These are phyloP conservation scores for Eucalyptus urophylla DNA, from an alignment of 345 rosid species.

Conservation along the genomic window DNA sequence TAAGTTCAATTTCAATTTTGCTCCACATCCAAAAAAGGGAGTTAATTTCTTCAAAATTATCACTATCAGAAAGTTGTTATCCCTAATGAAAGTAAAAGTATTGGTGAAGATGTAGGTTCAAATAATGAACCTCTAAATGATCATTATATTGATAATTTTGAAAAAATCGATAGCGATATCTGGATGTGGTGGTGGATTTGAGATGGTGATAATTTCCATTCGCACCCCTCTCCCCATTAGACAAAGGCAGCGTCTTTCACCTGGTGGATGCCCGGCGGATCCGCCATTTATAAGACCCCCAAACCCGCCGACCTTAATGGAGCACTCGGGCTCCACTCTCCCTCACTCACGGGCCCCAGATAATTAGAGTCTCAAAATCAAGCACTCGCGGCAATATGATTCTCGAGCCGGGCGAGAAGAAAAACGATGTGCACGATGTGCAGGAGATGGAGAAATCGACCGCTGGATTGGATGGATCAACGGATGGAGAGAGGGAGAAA, in stretches of 20 bases:
- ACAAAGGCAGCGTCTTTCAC: too few relatives aligned
- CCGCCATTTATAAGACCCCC: too few relatives aligned
- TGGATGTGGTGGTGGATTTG: background rate
- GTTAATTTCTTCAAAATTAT: background rate
- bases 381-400: too few relatives aligned
- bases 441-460: background rate
- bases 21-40: background rate
- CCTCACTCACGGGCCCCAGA: too few relatives aligned
- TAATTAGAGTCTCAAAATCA: background rate
- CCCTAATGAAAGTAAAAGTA: rapidly evolving
- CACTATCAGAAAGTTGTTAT: background rate
- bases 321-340: too few relatives aligned
- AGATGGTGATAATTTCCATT: background rate
- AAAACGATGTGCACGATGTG: too few relatives aligned
- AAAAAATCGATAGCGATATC: too few relatives aligned
- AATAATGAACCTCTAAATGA: background rate
- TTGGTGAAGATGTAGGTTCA: background rate
- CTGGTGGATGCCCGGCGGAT: too few relatives aligned
- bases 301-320: background rate
- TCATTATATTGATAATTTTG: background rate
- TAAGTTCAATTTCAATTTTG: background rate
- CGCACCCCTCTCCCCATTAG: too few relatives aligned
- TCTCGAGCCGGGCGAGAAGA: too few relatives aligned
- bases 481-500: too few relatives aligned
- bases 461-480: too few relatives aligned